Percentiles rank a stretch among this genome's conserved stretches.
Evolutionary conservation across 768 basidiomycete species (phyloP).

Genomic region (Boletus tomentosulus): DNA sequence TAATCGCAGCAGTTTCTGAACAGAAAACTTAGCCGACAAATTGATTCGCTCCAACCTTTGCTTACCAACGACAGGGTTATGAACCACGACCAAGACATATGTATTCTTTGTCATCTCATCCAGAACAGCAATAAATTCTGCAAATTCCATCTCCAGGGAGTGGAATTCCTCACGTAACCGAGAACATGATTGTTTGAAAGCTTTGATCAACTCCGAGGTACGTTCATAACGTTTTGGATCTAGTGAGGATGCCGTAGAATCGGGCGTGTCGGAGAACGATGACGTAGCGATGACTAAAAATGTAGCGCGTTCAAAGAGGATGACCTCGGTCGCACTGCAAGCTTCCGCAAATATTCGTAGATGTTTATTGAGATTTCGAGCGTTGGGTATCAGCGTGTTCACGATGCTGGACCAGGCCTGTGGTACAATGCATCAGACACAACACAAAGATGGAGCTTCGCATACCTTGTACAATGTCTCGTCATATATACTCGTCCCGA

Average conservation of each 20-base stretch:
- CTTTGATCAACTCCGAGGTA: slow-evolving; percentile 91
- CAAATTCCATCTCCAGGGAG: slow-evolving; percentile 80
- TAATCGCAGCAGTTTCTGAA: slow-evolving; percentile 82
- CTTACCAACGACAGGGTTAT: slow-evolving; percentile 84
- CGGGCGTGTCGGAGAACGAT: slow-evolving; percentile 38
- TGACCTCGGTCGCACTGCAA: slow-evolving; percentile 88
- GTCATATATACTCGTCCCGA: slow-evolving; percentile 95
- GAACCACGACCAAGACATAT: slow-evolving; percentile 85
- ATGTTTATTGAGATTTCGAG: slow-evolving; percentile 81
- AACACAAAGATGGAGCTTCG: not conserved
- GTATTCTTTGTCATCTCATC: slow-evolving; percentile 93
- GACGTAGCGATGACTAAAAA: slow-evolving; percentile 96
- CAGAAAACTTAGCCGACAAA: not conserved
- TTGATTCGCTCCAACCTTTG: slow-evolving; percentile 1
- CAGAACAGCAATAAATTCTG: slow-evolving; percentile 83
- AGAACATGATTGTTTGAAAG: slow-evolving; percentile 89
- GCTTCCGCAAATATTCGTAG: slow-evolving; percentile 82
- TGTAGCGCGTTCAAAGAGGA: slow-evolving; percentile 95
- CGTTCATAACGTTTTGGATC: slow-evolving; percentile 77
- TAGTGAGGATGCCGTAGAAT: slow-evolving; percentile 39
- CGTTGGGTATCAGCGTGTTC: slow-evolving; percentile 94
- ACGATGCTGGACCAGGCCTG: slow-evolving; percentile 99
- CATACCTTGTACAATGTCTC: slow-evolving; percentile 91
- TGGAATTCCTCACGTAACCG: slow-evolving; percentile 83
- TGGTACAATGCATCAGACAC: slow-evolving; percentile 5